phyloP scores from a whole-genome alignment of 345 rosid genomes.

The Populus davidiana region DNA sequence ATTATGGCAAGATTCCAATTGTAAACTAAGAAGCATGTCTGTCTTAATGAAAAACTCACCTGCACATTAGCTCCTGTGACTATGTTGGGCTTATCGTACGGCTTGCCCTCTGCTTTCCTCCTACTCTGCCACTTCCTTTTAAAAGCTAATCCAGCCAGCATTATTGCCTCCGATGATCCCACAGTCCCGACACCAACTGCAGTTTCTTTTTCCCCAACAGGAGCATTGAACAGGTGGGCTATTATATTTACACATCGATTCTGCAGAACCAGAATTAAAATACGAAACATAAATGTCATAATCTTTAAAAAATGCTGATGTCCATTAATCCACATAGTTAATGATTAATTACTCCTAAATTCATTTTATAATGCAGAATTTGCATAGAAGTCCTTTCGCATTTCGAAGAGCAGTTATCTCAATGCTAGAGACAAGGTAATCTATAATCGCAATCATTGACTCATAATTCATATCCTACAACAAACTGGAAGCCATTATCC shows the following conservation, averaged over 20 bases:
- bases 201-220: conserved; percentile 14
- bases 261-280: neutral
- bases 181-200: conserved; percentile 16
- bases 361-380: too few relatives aligned
- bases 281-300: too few relatives aligned
- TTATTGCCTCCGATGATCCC: conserved; percentile 20
- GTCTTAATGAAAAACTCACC: neutral
- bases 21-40: neutral
- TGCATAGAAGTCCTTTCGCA: too few relatives aligned
- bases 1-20: neutral
- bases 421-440: too few relatives aligned
- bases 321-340: neutral
- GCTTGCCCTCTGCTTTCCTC: neutral
- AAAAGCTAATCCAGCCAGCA: conserved; percentile 23
- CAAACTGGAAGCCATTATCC: too few relatives aligned
- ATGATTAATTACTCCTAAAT: neutral
- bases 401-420: too few relatives aligned
- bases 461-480: too few relatives aligned
- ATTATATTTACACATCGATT: conserved; percentile 21
- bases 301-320: too few relatives aligned
- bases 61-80: conserved; percentile 18
- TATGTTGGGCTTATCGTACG: too few relatives aligned
- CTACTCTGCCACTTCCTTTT: conserved; percentile 19
- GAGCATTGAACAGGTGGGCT: conserved; percentile 21
- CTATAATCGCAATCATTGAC: too few relatives aligned